Percentiles rank a stretch among this genome's conserved stretches.
Conservation (phyloP, 75 land plant genomes). For the Larix kaempferi region DNA sequence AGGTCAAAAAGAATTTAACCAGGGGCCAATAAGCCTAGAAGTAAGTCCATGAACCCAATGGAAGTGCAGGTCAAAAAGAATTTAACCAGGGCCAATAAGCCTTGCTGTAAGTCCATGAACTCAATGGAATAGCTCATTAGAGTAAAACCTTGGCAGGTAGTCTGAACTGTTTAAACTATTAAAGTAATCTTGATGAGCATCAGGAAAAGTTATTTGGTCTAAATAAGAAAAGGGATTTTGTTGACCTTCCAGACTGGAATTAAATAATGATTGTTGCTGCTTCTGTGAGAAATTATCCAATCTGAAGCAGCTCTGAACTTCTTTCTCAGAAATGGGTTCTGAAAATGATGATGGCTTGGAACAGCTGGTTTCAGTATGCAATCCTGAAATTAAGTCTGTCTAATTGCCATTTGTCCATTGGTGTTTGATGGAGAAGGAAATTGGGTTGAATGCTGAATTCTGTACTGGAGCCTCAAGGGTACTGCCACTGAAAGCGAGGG, state of each 20-base stretch:
- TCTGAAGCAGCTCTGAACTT: conserved; percentile 4
- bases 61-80: no score
- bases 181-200: background rate
- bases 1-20: no score
- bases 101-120: no score
- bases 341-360: conserved; percentile 2
- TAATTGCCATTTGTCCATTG: background rate
- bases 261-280: background rate
- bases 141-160: no score
- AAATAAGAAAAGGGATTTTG: background rate
- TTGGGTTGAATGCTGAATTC: background rate
- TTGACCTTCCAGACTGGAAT: background rate
- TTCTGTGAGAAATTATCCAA: background rate
- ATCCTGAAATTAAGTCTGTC: background rate
- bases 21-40: no score
- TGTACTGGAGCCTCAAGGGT: background rate
- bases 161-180: no score
- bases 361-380: background rate
- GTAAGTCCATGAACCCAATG: no score
- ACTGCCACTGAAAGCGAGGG: background rate
- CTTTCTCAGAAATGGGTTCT: conserved; percentile 1
- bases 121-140: no score
- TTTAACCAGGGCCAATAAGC: no score
- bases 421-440: background rate
- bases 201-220: background rate